Evolutionary conservation across 805 yeast genomes (phyloP).

Genomic region (Tetrapisispora phaffii): DNA sequence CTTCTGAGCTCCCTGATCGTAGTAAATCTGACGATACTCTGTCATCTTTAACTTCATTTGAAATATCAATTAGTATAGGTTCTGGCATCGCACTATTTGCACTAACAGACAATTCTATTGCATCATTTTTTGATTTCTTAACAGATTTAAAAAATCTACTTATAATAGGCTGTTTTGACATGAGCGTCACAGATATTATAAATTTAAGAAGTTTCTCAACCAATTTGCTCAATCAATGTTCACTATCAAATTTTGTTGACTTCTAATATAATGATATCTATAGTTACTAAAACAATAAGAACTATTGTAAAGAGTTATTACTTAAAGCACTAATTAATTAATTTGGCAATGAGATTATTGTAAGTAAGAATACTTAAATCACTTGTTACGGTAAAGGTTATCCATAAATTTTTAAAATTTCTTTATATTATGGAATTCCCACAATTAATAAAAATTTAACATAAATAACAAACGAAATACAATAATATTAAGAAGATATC

Average conservation of each 20-base stretch:
- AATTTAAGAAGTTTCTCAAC: no score
- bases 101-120: background rate
- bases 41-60: background rate
- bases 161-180: slow-evolving; percentile 24
- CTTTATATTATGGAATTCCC: background rate
- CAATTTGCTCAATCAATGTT: no score
- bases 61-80: background rate
- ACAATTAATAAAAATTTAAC: background rate
- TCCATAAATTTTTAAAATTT: background rate
- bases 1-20: background rate
- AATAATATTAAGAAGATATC: no score
- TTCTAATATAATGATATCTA: no score
- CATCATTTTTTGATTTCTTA: background rate
- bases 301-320: no score
- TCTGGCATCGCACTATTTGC: background rate
- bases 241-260: no score
- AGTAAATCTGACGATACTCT: background rate
- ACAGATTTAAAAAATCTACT: slow-evolving; percentile 24
- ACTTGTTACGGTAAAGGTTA: background rate
- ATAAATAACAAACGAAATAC: background rate
- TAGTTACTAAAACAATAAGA: no score
- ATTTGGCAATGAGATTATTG: no score
- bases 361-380: no score
- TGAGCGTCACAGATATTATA: no score
- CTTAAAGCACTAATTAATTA: no score